phyloP scores from a whole-genome alignment of 2,329 filamentous ascomycete species.

The Juglanconis juglandina region DNA sequence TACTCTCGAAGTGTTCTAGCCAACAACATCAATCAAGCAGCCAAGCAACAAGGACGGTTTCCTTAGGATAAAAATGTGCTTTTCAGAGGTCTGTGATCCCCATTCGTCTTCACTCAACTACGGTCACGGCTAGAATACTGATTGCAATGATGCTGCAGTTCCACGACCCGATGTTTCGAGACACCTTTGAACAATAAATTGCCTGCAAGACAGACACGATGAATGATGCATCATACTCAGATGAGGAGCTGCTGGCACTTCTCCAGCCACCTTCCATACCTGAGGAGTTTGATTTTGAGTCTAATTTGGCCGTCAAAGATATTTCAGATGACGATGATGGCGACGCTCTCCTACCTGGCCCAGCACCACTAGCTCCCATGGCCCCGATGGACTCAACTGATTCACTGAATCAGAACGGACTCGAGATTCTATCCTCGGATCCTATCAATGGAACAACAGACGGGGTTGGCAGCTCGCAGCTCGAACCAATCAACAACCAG shows the following conservation, averaged over 20 bases:
- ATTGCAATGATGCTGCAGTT: conserved; percentile 10
- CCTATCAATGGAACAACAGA: neutral
- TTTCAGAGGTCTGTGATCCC: conserved; percentile 1
- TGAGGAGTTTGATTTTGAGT: conserved; percentile 11
- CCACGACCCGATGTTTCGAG: neutral
- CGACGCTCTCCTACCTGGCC: neutral
- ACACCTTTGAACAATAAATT: conserved; percentile 2
- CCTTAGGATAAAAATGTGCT: neutral
- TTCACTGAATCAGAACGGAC: neutral
- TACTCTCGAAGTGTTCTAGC: neutral
- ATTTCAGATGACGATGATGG: conserved; percentile 11
- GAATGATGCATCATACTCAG: conserved; percentile 4
- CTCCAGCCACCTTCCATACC: conserved; percentile 12
- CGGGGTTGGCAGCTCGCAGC: neutral
- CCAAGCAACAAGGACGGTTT: neutral
- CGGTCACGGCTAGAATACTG: neutral
- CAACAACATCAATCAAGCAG: neutral
- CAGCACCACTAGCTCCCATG: conserved; percentile 7
- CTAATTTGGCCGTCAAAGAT: neutral
- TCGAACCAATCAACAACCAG: neutral
- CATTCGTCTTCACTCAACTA: neutral
- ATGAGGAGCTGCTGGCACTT: conserved; percentile 16
- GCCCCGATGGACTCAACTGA: neutral
- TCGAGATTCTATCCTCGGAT: neutral
- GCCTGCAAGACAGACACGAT: neutral